phyloP scores from a whole-genome alignment of 1,139 yeast genomes.

The Yamadazyma pseudoaaseri region DNA sequence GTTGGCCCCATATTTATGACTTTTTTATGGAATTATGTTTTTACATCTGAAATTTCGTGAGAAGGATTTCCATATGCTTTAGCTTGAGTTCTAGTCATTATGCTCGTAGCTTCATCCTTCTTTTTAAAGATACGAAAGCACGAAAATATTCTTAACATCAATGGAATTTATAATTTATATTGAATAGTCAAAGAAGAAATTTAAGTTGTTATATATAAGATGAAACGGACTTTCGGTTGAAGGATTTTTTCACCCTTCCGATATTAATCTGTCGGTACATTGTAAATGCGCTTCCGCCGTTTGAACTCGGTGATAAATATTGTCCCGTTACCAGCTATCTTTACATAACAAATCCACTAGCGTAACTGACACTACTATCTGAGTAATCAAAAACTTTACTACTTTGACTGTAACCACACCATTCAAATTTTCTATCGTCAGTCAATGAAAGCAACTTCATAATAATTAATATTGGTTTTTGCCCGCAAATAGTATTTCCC shows the following conservation, averaged over 20 bases:
- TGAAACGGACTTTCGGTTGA: background rate
- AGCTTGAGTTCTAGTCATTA: conserved; percentile 12
- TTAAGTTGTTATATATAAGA: background rate
- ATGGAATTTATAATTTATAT: no score
- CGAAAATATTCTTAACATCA: background rate
- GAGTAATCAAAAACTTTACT: conserved; percentile 43
- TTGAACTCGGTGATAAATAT: background rate
- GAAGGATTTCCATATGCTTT: conserved; percentile 7
- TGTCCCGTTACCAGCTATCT: background rate
- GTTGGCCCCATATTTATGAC: no score
- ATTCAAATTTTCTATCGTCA: conserved; percentile 38
- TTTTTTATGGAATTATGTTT: no score
- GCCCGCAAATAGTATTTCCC: conserved; percentile 93
- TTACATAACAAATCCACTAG: conserved; percentile 62
- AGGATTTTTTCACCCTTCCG: background rate
- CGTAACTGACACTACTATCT: conserved; percentile 89
- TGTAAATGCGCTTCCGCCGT: no score
- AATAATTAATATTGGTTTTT: conserved; percentile 72
- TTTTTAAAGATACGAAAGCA: background rate
- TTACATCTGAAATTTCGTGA: no score
- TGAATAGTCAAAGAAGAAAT: background rate
- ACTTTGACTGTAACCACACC: conserved; percentile 88
- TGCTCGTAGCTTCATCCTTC: background rate
- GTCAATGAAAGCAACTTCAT: conserved; percentile 48
- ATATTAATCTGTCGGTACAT: no score